Base-by-base conservation (phyloP, 2,329 filamentous ascomycete species). In the Ascocoryne sarcoides region DNA sequence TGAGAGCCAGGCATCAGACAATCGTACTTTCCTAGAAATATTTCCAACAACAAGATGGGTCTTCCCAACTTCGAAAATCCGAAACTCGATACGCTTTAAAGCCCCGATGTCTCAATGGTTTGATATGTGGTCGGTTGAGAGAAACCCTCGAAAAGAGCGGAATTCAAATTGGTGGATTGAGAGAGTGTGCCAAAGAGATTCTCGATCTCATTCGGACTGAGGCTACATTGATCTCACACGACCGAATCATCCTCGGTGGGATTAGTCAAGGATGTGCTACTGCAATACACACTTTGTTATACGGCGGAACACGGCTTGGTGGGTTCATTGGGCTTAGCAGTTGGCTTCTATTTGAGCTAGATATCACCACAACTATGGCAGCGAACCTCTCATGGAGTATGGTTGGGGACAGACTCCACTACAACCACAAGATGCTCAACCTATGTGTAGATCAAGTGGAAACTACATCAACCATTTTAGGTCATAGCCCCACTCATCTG, bases 221-320 rank as follows among this genome's bases (percentile, higher is more conserved):
- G 49, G 64, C 64, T 3, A 43, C 40, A 2, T 3, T 39, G 4
- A 47, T 71, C 4, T 10, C 42, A 4, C 63, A 59, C 50, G 59
- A 67, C 14, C 52, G 52, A 4, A 49, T 72, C 16, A 56, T 71
- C 4, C 50, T 71, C 0, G 64, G 63, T 5, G 68, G 69, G 0
- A 67, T 71, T 37, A 68, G 66, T 39, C 65, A 68, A 57, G 69
- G 68, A 15, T 65, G 57, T 2, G 65, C 68, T 0, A 66, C 66
- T 4, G 55, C 59, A 17, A 52, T 60, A 2, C 62, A 65, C 28
- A 53, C 59, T 3, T 47, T 69, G 2, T 53, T 69, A 28, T 63
- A 60, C 32, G 42, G 36, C 4, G 34, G 31, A 12, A 34, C 47
- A 8, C 17, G 19, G 5, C 26, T 64, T 20, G 60, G 49, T 9